Base-by-base conservation (phyloP, 2,329 filamentous ascomycete species). In the Epichloe scottii region DNA sequence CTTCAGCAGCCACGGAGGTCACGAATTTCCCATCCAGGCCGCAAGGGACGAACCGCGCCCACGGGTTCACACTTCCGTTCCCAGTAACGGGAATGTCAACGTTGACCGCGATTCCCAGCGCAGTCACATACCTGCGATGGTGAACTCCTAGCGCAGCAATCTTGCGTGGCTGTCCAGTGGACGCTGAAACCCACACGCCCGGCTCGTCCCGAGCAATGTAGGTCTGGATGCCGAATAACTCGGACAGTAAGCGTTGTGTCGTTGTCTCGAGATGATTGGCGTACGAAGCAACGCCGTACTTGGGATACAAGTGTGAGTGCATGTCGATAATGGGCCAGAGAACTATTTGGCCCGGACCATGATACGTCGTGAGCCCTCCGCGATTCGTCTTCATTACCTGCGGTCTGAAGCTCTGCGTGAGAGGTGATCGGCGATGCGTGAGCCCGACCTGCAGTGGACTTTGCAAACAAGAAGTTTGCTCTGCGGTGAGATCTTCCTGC, bases 121-220 rank as follows among this genome's bases (percentile, higher is more conserved):
- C 87, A 23, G 84, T 89, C 38, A 97, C 77, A 66, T 94, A 83
- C 44, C 91, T 74, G 14, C 89, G 74, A 55, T 96, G 77, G 69
- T 97, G 90, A n/a, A 98, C 88, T 1, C 93, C 93, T 41, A 97
- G 72, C 0, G 90, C 89, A 0, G 89, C 88, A 58, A 98, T 89
- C 72, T 97, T 98, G 59, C 76, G 73, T 52, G 65, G 58, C 57
- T 59, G 52, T 8, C 53, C 55, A 19, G 51, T 42, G 44, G 59
- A 46, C 14, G 63, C 60, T 3, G 57, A 57, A 55, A 84, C 74
- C 90, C 90, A 96, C 15, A 96, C 88, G 0, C 91, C 91, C 2
- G 90, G 89, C 64, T 96, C 82, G 49, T 82, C 79, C 78, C 88
- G 44, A 76, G 81, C 65, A 74, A 77, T 50, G 46, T 66, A 64